Conservation (phyloP, 1,139 yeast genomes). For the Debaryomyces udenii region DNA sequence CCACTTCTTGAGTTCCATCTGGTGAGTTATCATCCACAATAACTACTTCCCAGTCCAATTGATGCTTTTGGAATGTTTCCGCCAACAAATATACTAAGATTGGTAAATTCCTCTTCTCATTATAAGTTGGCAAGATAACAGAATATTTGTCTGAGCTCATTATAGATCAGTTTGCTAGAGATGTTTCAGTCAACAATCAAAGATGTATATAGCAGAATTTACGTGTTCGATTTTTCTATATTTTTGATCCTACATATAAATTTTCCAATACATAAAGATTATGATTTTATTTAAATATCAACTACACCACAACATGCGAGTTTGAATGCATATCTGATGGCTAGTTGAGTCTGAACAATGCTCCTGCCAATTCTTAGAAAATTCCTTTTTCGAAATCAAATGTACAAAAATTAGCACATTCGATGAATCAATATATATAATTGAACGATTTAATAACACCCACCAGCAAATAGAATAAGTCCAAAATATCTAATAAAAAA, state of each 20-base stretch:
- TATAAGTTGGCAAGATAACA: conserved; percentile 78
- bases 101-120: conserved; percentile 72
- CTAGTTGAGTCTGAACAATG: too few relatives aligned
- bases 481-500: conserved; percentile 2
- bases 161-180: background rate
- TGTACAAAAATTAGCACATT: too few relatives aligned
- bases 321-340: too few relatives aligned
- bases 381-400: too few relatives aligned
- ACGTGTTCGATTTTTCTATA: conserved; percentile 4
- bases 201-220: conserved; percentile 1
- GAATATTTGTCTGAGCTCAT: conserved; percentile 59
- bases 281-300: conserved; percentile 1
- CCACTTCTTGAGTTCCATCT: conserved; percentile 79
- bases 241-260: conserved; percentile 3
- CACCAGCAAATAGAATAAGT: background rate
- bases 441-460: background rate
- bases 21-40: conserved; percentile 84
- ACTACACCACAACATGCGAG: conserved; percentile 1
- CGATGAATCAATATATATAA: background rate
- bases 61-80: conserved; percentile 63
- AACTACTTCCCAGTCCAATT: conserved; percentile 74
- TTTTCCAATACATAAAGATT: background rate
- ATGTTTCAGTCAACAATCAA: background rate
- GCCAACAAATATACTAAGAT: conserved; percentile 72
- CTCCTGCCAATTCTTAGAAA: too few relatives aligned